A percentile compares a stretch with the other conserved stretches of the same genome.
These are phyloP conservation scores for Lepidium africanum DNA, from an alignment of 345 rosid species.

Conservation along the genomic window DNA sequence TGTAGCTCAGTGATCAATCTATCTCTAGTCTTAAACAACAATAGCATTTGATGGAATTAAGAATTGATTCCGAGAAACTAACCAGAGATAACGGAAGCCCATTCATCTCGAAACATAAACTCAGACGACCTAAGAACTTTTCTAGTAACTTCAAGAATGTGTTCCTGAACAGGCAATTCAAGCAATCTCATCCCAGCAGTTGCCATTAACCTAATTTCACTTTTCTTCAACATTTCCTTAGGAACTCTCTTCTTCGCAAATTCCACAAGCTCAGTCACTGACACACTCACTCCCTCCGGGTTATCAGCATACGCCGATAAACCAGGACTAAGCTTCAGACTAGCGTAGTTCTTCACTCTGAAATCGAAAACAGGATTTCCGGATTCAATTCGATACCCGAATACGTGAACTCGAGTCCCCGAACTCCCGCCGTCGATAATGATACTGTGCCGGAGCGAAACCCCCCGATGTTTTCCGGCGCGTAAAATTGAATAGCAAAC, in stretches of 20 bases:
- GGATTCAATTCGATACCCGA: constrained; percentile 29
- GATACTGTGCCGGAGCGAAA: constrained; percentile 33
- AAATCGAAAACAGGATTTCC: constrained; percentile 45
- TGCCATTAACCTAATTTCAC: constrained; percentile 87
- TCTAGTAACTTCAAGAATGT: constrained; percentile 51
- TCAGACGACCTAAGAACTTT: constrained; percentile 52
- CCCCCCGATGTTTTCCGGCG: not conserved
- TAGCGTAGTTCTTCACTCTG: constrained; percentile 31
- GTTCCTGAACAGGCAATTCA: constrained; percentile 39
- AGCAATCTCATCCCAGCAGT: constrained; percentile 91
- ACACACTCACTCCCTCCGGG: constrained; percentile 49
- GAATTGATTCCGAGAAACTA: not conserved
- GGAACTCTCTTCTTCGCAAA: constrained; percentile 61
- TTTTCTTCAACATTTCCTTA: constrained; percentile 42
- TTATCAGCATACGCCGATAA: constrained; percentile 56
- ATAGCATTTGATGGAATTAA: not conserved
- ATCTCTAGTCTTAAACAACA: not conserved
- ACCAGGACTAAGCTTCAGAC: constrained; percentile 72
- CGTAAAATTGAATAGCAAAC: constrained; percentile 23
- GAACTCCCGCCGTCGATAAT: constrained; percentile 87
- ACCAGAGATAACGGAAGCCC: constrained; percentile 89
- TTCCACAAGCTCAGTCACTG: constrained; percentile 52
- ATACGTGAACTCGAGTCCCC: constrained; percentile 71
- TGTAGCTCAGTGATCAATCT: not conserved
- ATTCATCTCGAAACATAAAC: constrained; percentile 56